Evolutionary conservation across 148 eudicot genomes (phyloP).

Genomic region (Camellia japonica): DNA sequence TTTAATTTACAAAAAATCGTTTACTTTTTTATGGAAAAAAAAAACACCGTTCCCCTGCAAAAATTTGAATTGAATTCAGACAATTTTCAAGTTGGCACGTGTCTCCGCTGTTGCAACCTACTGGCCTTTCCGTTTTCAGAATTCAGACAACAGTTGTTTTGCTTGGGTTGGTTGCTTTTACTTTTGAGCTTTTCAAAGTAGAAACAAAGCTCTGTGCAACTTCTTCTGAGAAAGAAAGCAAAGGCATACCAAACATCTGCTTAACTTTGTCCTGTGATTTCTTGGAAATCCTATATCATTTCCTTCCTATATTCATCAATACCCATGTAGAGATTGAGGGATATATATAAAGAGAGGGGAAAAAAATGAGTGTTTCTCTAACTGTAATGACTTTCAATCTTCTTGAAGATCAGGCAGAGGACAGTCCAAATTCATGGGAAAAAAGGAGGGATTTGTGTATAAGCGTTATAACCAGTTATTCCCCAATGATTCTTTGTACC

Average conservation of each 20-base stretch:
- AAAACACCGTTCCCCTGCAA: too few species aligned
- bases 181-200: neutral
- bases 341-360: slow-evolving; percentile 4
- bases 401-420: slow-evolving; percentile 79
- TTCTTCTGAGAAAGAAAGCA: too few species aligned
- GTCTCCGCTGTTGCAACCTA: too few species aligned
- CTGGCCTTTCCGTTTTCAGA: too few species aligned
- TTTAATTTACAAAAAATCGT: too few species aligned
- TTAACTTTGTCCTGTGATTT: neutral
- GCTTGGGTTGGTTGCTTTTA: neutral
- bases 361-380: slow-evolving; percentile 75
- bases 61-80: too few species aligned
- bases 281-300: neutral
- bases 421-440: slow-evolving; percentile 88
- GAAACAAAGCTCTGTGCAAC: neutral
- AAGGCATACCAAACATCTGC: neutral
- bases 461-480: slow-evolving; percentile 86
- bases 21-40: too few species aligned
- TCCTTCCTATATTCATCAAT: neutral
- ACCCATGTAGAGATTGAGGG: neutral
- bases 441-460: slow-evolving; percentile 88
- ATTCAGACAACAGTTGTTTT: neutral
- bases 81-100: too few species aligned
- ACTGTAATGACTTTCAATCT: slow-evolving; percentile 91
- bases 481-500: slow-evolving; percentile 84